Evolutionary conservation across 306 rosid species (phyloP), one percentile per base, ranked within the genome.

Genomic region (Clitoria ternatea): DNA sequence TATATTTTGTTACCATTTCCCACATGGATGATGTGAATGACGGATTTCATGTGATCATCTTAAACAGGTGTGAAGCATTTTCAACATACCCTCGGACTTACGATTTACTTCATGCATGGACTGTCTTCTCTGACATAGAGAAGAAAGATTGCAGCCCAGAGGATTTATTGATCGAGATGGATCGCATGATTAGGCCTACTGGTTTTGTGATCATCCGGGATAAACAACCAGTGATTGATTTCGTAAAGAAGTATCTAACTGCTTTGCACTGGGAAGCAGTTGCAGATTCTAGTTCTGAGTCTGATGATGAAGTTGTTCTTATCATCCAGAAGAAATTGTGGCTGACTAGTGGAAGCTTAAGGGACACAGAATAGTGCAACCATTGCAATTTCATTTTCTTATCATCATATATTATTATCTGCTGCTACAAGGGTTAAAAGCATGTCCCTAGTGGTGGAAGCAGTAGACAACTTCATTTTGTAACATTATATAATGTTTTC

Each of bases 81-180:
- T 95, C 97, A 40, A 91, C 96, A n/a, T 91, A 94, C 77, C 99
- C 99, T 14, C 86, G 97, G 24, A 94, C 97, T 3, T 94, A 86
- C 13, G 97, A 95, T 76, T 75, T 95, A 49, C 97, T 89, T 61
- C 97, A 95, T 45, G 97, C 96, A 61, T 87, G 90, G 91, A 86
- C 81, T 0, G 79, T 95, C 56, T 86, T 91, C 74, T 95, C 97
- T 18, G 91, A 95, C 81, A 39, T 87, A 12, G 87, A 81, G 75
- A 89, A 83, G 82, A 87, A 82, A 65, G 90, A 79, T 45, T 95
- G 99, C 56, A 87, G 96, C 22, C 76, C 54, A 0, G 91, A 85
- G 85, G 97, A 95, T 79, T 81, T 91, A 24, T 73, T 95, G 72
- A 77, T 95, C 2, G 96, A 91, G 89, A 91, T 95, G 87, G 99